Base-by-base conservation (phyloP, 345 rosid species). In the Hibiscus mutabilis region DNA sequence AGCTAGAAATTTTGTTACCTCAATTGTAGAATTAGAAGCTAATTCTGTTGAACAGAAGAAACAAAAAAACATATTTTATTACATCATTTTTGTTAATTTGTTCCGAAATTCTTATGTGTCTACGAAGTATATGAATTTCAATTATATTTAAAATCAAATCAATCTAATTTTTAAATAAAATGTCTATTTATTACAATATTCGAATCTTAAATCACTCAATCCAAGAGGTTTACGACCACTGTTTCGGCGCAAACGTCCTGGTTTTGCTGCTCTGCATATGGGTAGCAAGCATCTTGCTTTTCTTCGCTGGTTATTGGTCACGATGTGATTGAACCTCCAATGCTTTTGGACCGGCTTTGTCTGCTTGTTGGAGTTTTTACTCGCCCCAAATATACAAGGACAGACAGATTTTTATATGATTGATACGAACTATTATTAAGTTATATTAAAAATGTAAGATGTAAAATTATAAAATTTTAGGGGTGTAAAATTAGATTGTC, bases 311-410 rank as follows among this genome's bases (percentile, higher is more conserved):
- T 76, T 51, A 65, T 71, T 24, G 55, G 66, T 29, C 53, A 14
- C 46, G 58, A 69, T 62, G 58, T 55, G 42, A 61, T 61, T 24
- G 25, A 49, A 12, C 65, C 25, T 69, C 70, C 64, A 7, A 44
- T 25, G 53, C 49, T 2, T 1, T 22, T 8, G 53, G 37, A 14
- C 15, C 7, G n/a, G 52, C n/a, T 46, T 76, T 47, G 71, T 71
- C 24, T 47, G 22, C 55, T 47, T 47, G 60, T 75, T 75, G 71
- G 51, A 42, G 12, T 55, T 44, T 37, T 69, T 14, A 42, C 62
- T 22, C 35, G 9, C 18, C 42, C 5, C 69, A 66, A n/a, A n/a
- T n/a, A n/a, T n/a, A n/a, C n/a, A n/a, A n/a, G n/a, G n/a, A n/a
- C n/a, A n/a, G n/a, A n/a, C n/a, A n/a, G n/a, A n/a, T n/a, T n/a